Evolutionary conservation across 2,329 filamentous ascomycete genomes (phyloP).

Genomic region (Neospermospora avenae): DNA sequence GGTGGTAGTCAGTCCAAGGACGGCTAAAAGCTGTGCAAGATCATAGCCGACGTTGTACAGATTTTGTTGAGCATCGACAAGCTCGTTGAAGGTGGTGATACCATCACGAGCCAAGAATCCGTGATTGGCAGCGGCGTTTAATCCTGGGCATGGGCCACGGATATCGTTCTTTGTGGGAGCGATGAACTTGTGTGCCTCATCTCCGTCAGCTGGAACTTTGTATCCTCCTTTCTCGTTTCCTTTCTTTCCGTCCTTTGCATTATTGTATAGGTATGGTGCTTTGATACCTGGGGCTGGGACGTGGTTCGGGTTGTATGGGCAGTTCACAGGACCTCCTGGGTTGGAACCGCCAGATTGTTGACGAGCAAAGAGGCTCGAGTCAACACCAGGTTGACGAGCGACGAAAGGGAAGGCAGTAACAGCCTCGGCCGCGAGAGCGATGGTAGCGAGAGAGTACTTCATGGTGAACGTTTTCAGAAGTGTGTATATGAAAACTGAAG

Average conservation of each 20-base stretch:
- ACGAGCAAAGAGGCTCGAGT: constrained; percentile 35
- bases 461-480: constrained; percentile 16
- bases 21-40: constrained; percentile 22
- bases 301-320: constrained; percentile 40
- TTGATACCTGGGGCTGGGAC: constrained; percentile 37
- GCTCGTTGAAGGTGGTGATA: constrained; percentile 31
- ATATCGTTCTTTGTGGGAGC: constrained; percentile 36
- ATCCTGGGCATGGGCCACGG: constrained; percentile 40
- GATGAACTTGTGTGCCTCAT: constrained; percentile 25
- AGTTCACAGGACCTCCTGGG: constrained; percentile 22
- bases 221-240: constrained; percentile 42
- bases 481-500: not conserved
- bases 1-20: constrained; percentile 23
- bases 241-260: constrained; percentile 40
- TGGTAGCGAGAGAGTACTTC: constrained; percentile 21
- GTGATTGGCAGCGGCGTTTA: constrained; percentile 43
- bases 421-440: constrained; percentile 17
- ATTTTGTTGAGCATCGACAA: constrained; percentile 31
- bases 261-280: constrained; percentile 40
- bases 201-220: constrained; percentile 41
- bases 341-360: constrained; percentile 33
- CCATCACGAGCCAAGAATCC: constrained; percentile 40
- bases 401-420: constrained; percentile 40
- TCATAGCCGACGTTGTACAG: constrained; percentile 28
- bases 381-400: constrained; percentile 36